A percentile compares a stretch with the other conserved stretches of the same genome.
Evolutionary conservation across 2,329 filamentous ascomycete genomes (phyloP).

Genomic region (Ophiostoma ulmi): DNA sequence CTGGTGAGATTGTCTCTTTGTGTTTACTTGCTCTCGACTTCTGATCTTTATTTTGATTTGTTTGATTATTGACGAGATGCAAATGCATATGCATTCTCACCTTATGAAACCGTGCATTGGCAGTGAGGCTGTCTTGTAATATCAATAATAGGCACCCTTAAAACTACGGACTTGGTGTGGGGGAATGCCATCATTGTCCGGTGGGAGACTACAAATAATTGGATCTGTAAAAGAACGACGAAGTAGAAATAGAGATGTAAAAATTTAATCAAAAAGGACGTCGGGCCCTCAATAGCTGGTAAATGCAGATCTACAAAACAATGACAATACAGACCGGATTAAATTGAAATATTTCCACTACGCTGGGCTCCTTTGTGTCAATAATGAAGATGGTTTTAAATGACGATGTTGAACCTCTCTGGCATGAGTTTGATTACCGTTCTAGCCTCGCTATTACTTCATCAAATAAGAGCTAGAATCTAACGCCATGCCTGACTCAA

Average conservation of each 20-base stretch:
- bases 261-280: background rate
- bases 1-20: background rate
- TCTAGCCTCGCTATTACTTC: too few relatives aligned
- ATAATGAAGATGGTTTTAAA: too few relatives aligned
- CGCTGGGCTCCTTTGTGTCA: background rate
- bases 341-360: background rate
- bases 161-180: slow-evolving; percentile 2
- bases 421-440: too few relatives aligned
- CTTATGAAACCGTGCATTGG: background rate
- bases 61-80: background rate
- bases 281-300: too few relatives aligned
- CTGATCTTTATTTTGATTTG: background rate
- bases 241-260: background rate
- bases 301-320: background rate
- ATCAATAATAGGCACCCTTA: background rate
- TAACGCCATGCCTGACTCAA: too few relatives aligned
- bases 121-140: background rate
- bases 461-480: too few relatives aligned
- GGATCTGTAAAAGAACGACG: background rate
- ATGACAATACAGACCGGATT: background rate
- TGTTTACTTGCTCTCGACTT: background rate
- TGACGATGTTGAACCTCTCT: background rate
- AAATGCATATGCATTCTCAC: background rate
- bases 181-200: slow-evolving; percentile 6
- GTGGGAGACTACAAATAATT: background rate